Evolutionary conservation across 345 rosid genomes (phyloP).

Genomic region (sweet orange (Citrus sinensis)): DVS_A1.0 CM039166.1:9499001-9499500

Average conservation of each 20-base stretch:
- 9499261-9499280: constrained; percentile 56
- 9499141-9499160: constrained; percentile 4
- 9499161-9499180: constrained; percentile 47
- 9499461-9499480: constrained; percentile 37
- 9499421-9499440: constrained; percentile 55
- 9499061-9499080: constrained; percentile 47
- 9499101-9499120: not conserved
- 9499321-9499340: constrained; percentile 48
- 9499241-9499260: constrained; percentile 28
- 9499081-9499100: not conserved
- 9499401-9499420: constrained; percentile 49
- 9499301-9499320: constrained; percentile 46
- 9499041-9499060: constrained; percentile 26
- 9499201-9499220: constrained; percentile 22
- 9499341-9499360: constrained; percentile 69
- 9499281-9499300: constrained; percentile 52
- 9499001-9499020: constrained; percentile 54
- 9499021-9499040: constrained; percentile 39
- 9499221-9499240: constrained; percentile 24
- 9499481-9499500: constrained; percentile 43
- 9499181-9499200: constrained; percentile 42
- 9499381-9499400: constrained; percentile 70
- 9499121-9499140: constrained; percentile 2
- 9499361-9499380: constrained; percentile 53
- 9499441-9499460: constrained; percentile 48